These are phyloP conservation scores for Rhazya stricta DNA, from an alignment of 257 asterid genomes.

Conservation along the genomic window DNA sequence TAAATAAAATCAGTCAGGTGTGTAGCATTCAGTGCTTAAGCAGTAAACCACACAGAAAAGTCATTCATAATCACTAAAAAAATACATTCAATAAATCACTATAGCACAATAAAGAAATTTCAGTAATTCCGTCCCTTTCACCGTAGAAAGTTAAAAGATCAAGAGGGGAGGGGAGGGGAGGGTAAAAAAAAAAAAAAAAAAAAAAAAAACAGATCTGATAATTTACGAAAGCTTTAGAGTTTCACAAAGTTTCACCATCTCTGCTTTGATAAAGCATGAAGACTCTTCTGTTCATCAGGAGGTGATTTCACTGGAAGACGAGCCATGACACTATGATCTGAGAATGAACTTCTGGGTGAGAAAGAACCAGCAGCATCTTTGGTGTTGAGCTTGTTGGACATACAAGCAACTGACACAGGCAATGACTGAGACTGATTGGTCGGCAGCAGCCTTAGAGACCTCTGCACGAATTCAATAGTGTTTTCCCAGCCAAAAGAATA, in stretches of 20 bases:
- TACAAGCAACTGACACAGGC: slow-evolving; percentile 13
- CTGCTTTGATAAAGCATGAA: slow-evolving; percentile 30
- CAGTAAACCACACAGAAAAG: neutral
- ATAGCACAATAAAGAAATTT: neutral
- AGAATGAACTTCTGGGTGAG: slow-evolving; percentile 5
- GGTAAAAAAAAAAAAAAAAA: neutral
- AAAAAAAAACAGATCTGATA: neutral
- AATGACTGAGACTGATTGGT: slow-evolving; percentile 19
- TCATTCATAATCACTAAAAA: neutral
- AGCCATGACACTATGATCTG: slow-evolving; percentile 25
- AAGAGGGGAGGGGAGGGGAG: neutral
- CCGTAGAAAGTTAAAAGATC: no score
- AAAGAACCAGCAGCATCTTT: slow-evolving; percentile 14
- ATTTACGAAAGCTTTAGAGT: slow-evolving; percentile 52
- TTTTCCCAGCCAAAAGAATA: neutral
- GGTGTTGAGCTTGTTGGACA: slow-evolving; percentile 2
- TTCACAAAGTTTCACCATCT: slow-evolving; percentile 33
- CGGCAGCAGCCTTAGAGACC: slow-evolving; percentile 8
- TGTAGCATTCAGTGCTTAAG: neutral
- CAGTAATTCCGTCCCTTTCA: neutral
- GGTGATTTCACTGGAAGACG: slow-evolving; percentile 27
- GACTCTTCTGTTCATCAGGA: slow-evolving; percentile 36
- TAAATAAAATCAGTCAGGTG: neutral
- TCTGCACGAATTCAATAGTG: slow-evolving; percentile 5
- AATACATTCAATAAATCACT: no score